Conservation (phyloP, 345 rosid genomes). For the Lepidium africanum region DNA sequence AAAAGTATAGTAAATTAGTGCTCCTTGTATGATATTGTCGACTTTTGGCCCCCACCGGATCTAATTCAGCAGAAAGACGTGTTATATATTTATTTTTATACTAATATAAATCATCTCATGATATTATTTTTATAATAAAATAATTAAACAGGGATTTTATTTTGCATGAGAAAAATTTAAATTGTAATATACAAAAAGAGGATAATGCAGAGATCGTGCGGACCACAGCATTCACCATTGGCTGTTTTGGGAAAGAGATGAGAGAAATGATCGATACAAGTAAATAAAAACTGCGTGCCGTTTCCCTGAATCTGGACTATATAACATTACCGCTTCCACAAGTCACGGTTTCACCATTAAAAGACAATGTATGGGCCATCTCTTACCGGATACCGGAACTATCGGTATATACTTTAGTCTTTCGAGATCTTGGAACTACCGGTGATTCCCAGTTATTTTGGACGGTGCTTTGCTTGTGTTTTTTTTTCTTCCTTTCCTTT, state of each 20-base stretch:
- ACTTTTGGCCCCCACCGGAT: background rate
- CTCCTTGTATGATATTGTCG: conserved; percentile 8
- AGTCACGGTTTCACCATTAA: conserved; percentile 11
- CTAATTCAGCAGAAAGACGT: conserved; percentile 9
- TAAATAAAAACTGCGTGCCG: conserved; percentile 24
- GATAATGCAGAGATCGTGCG: conserved; percentile 32
- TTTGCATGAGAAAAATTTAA: background rate
- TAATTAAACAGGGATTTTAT: background rate
- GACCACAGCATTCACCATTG: conserved; percentile 23
- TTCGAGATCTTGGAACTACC: background rate
- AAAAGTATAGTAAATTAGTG: background rate
- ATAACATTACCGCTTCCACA: conserved; percentile 18
- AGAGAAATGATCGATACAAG: conserved; percentile 4
- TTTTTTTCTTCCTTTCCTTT: background rate
- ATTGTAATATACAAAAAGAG: background rate
- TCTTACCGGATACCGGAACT: conserved; percentile 19
- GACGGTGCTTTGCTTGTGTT: conserved; percentile 1
- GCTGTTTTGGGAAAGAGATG: conserved; percentile 20
- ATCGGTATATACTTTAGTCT: conserved; percentile 1
- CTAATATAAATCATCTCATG: no score
- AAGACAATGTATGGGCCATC: background rate
- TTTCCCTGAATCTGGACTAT: background rate
- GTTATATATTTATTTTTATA: background rate
- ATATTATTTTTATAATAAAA: no score
- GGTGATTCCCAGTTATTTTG: background rate